Base-by-base conservation (phyloP, 1,284 basidiomycete genomes). In the Caloboletus inedulis region DNA sequence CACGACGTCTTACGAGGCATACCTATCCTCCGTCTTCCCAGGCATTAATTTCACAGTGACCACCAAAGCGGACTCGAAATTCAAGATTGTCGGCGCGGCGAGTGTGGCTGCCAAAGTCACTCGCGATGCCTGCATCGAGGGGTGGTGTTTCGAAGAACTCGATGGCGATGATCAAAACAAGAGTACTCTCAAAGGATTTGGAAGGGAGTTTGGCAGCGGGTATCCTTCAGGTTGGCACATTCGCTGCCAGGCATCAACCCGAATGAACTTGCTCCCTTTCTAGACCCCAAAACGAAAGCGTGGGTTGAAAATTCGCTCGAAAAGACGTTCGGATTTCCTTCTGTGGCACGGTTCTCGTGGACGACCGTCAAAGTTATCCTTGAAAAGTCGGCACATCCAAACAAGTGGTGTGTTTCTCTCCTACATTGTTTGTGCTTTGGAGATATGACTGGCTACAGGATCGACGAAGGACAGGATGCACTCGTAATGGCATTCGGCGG, bases 71-170 rank as follows among this genome's bases (percentile, higher is more conserved):
- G 96, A 99, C 69, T 89, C 89, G 18, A 86, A 94, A 59, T 99
- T 87, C 79, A 97, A 95, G 62, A 94, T 99, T 57, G 97, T 99
- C 51, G 91, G 94, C 19, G 96, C 96, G 7, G 97, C 96, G 2
- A 94, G 91, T 68, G 93, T 99, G 30, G 91, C 94, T 5, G 96
- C 96, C 5, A 99, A 99, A 72, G 94, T 95, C 23, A 99, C 96
- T 0, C 78, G 96, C 57, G 96, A 99, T 65, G 81, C 87, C 5
- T 94, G 93, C 72, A 77, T 99, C 19, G 88, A 96, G 49, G 78
- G 79, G 10, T 99, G 96, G 96, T 61, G 75, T 25, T 91, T 83
- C 58, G 85, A 89, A 64, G 89, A 91, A 66, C 68, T 69, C 29
- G 51, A 64, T 49, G 52, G 56, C 58, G 21, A 44, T 51, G 48